Base-by-base conservation (phyloP, 768 basidiomycete genomes). In the Tricholoma flavovirens region DNA sequence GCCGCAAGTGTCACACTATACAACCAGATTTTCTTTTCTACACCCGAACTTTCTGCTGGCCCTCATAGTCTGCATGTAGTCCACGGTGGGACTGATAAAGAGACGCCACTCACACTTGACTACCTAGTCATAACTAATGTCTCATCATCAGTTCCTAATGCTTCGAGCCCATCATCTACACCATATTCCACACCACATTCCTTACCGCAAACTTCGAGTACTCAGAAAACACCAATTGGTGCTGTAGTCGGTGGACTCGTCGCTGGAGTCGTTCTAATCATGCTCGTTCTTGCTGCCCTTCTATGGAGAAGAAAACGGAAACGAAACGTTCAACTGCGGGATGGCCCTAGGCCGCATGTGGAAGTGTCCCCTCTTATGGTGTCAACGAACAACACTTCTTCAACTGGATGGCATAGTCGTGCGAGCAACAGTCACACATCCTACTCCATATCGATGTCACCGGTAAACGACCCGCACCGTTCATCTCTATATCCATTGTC, bases 81-180 rank as follows among this genome's bases (percentile, higher is more conserved):
- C 1, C 62, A 66, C 49, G 56, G 55, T 10, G 69, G 68, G 17
- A 45, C 60, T 19, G 35, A 19, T 15, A 19, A 58, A 6, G 36
- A 58, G 21, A 66, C 67, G 0, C 69, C 68, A 2, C 62, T 71
- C 35, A 58, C 58, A 11, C 62, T 69, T 17, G 55, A 57, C 10
- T 51, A 60, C 14, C 59, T 65, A 14, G 57, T 51, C n/a, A 58
- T 66, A 7, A 62, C 61, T 5, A 64, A 59, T 43, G 49, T 55
- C 12, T 55, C 60, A 2, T 55, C 60, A 2, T 56, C 49, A 12
- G 17, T 12, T 52, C 55, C 24, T 24, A 12, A 5, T 10, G 12
- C 32, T 35, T 22, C 43, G 46, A 61, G 49, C n/a, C 57, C 38
- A 42, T 52, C 56, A 48, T 56, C 24, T 36, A 55, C 22, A 56